Evolutionary conservation across 176 grass and related monocot species (phyloP).

Genomic region (Oryza punctata): DNA sequence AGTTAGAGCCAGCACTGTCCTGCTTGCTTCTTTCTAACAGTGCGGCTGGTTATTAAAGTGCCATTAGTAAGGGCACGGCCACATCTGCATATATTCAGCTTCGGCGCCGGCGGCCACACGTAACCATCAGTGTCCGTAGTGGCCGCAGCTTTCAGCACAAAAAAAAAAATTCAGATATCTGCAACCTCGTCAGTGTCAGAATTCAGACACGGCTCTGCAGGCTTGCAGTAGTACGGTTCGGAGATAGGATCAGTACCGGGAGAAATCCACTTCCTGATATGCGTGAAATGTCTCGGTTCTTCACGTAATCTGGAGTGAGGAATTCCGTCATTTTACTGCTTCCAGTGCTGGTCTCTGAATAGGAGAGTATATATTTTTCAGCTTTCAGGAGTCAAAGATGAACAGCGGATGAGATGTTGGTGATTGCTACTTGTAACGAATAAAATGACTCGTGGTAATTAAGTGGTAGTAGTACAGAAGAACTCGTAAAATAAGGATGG

Average conservation of each 20-base stretch:
- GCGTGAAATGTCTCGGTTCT: constrained; percentile 11
- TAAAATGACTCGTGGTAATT: not conserved
- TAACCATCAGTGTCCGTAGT: constrained; percentile 31
- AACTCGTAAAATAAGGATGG: not conserved
- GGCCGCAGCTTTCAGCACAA: not conserved
- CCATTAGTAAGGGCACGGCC: constrained; percentile 19
- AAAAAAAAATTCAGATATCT: not conserved
- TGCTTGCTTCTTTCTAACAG: constrained; percentile 7
- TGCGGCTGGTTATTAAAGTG: constrained; percentile 4
- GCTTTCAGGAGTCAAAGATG: constrained; percentile 14
- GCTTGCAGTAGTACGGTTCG: not conserved
- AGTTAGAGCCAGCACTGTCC: not conserved
- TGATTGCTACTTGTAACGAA: constrained; percentile 32
- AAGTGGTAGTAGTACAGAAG: not conserved
- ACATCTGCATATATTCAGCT: not conserved
- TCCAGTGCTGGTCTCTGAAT: not conserved
- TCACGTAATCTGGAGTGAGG: constrained; percentile 13
- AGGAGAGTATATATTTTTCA: no score
- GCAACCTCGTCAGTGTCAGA: not conserved
- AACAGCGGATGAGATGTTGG: not conserved
- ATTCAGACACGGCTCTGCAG: not conserved
- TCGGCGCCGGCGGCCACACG: not conserved
- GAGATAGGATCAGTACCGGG: not conserved
- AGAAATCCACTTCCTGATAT: not conserved
- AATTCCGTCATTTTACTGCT: not conserved